Evolutionary conservation across 352 stramenopile species (phyloP), one percentile per base, ranked within the genome.

Genomic region (Phytophthora pinifolia): DNA sequence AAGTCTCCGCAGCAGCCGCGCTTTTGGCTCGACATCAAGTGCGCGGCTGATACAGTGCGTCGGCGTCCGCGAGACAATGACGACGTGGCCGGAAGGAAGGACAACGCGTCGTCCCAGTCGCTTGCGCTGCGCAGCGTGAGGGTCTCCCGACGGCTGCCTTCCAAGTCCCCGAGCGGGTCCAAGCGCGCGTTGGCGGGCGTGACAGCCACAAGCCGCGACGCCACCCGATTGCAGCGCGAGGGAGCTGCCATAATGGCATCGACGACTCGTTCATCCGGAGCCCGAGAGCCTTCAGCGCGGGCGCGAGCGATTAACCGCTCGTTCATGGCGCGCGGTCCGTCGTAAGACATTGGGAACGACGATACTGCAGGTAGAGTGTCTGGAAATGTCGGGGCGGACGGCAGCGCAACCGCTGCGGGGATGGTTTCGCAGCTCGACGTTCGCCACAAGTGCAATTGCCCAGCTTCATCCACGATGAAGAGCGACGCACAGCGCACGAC

Each of bases 21-120:
- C 51, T 86, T 88, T 33, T 92, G 83, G 46, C 83, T 92, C 10
- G 76, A 93, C 13, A 78, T 65, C 6, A 93, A 59, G 38, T 89
- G 78, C 12, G 77, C 70, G 13, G 80, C 83, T 12, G 83, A 86
- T 9, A 88, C 42, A 3, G 72, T 65, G 13, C 83, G 76, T 1
- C 74, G 56, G 2, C 79, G 63, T 2, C 63, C 66, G n/a, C 74
- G 73, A n/a, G 80, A 91, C 0, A 91, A 39, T 0, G 74, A 71
- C 1, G 76, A 89, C 0, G 61, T 76, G 6, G 65, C 45, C 3
- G 79, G 72, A 10, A 90, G 62, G 32, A 74, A 86, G 33, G 84
- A 61, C 46, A 89, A 72, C 1, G 64, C 76, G 15, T 82, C 62
- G 13, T 90, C 67, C 71, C 66, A 89, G 22, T 86, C 65, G 5